These are phyloP conservation scores for Bipolaris sorokiniana DNA, from an alignment of 2,329 filamentous ascomycete species.

Conservation along the genomic window DNA sequence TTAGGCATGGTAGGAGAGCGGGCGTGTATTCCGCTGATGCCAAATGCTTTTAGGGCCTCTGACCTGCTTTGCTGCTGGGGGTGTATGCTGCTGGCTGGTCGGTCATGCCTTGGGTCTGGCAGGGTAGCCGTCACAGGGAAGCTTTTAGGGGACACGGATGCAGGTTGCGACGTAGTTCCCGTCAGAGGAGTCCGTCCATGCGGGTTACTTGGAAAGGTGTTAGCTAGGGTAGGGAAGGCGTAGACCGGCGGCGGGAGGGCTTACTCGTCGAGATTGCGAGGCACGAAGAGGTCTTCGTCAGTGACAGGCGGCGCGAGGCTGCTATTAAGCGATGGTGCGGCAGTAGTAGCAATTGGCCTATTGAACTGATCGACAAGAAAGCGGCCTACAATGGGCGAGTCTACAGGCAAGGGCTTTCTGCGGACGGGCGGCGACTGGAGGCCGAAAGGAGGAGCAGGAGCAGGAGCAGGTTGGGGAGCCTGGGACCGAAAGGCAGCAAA, in stretches of 20 bases:
- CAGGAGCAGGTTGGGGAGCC: constrained; percentile 42
- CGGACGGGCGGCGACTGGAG: constrained; percentile 54
- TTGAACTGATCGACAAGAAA: constrained; percentile 51
- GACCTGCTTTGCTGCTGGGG: constrained; percentile 35
- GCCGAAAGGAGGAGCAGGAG: constrained; percentile 23
- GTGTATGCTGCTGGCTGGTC: constrained; percentile 44
- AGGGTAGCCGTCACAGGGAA: constrained; percentile 12
- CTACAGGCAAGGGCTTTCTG: constrained; percentile 62
- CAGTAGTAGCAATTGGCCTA: constrained; percentile 30
- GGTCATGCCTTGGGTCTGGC: constrained; percentile 44
- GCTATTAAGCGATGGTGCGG: constrained; percentile 31
- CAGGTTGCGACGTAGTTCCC: constrained; percentile 29
- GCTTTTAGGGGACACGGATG: constrained; percentile 30
- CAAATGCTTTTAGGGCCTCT: constrained; percentile 32
- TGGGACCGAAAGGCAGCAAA: constrained; percentile 54
- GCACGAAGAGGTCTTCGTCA: constrained; percentile 43
- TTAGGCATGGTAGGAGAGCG: constrained; percentile 50
- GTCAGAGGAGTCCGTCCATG: constrained; percentile 44
- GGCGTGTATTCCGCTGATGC: constrained; percentile 30
- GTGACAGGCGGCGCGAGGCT: constrained; percentile 42
- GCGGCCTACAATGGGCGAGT: constrained; percentile 55
- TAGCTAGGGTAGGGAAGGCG: constrained; percentile 19
- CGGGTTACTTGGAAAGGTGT: constrained; percentile 39
- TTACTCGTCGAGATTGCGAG: constrained; percentile 50
- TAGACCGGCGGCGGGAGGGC: constrained; percentile 14